Percentiles rank a stretch among this genome's conserved stretches.
These are phyloP conservation scores for Adansonia rubrostipa DNA, from an alignment of 441 rosid species.

Conservation along the genomic window DNA sequence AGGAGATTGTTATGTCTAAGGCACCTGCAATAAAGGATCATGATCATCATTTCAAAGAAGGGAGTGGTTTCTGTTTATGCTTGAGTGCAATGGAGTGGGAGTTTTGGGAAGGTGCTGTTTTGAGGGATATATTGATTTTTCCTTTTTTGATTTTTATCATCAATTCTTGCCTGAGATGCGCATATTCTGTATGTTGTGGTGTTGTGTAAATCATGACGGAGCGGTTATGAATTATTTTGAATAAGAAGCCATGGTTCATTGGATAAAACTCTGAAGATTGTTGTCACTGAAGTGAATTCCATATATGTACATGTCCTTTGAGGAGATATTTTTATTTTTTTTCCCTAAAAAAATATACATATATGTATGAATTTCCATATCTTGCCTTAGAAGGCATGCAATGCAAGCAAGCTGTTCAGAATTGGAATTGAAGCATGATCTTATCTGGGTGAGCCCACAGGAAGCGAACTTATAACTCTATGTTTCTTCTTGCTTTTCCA, in stretches of 20 bases:
- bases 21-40: constrained; percentile 31
- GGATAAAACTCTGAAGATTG: constrained; percentile 9
- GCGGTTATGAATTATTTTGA: constrained; percentile 29
- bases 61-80: constrained; percentile 20
- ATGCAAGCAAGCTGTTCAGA: too few relatives aligned
- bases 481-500: too few relatives aligned
- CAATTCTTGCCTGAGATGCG: constrained; percentile 46
- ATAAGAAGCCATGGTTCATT: constrained; percentile 22
- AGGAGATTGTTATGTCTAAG: constrained; percentile 77
- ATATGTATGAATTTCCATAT: too few relatives aligned
- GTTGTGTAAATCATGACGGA: constrained; percentile 46
- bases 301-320: neutral
- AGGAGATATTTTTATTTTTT: too few relatives aligned
- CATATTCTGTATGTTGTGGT: constrained; percentile 36
- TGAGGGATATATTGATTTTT: constrained; percentile 24
- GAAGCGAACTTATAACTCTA: too few relatives aligned
- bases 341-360: too few relatives aligned
- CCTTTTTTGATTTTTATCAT: constrained; percentile 15
- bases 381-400: too few relatives aligned
- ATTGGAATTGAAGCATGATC: too few relatives aligned
- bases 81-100: constrained; percentile 11
- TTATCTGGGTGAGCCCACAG: too few relatives aligned
- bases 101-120: constrained; percentile 30
- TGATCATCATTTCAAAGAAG: constrained; percentile 20
- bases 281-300: constrained; percentile 21